Evolutionary conservation across 2,329 filamentous ascomycete species (phyloP).

Genomic region (Mollisia scopiformis): DNA sequence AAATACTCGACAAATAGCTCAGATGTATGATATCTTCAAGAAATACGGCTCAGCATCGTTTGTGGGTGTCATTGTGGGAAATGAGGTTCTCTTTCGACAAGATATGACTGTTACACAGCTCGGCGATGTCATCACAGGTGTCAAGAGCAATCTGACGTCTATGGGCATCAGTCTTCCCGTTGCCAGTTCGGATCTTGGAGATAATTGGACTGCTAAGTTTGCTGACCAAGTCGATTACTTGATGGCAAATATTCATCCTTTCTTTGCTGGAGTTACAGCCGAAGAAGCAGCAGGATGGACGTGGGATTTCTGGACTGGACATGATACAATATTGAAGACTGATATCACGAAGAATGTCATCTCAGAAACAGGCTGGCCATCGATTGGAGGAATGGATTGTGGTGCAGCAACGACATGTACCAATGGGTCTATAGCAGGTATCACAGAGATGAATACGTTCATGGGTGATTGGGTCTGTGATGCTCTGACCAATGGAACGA

Average conservation of each 20-base stretch:
- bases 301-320: conserved; percentile 74
- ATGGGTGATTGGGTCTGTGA: conserved; percentile 85
- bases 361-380: conserved; percentile 91
- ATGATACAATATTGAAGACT: conserved; percentile 66
- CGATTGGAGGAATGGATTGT: conserved; percentile 78
- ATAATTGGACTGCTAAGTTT: conserved; percentile 78
- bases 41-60: conserved; percentile 70
- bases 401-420: conserved; percentile 61
- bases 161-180: conserved; percentile 72
- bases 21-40: conserved; percentile 85
- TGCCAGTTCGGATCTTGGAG: conserved; percentile 85
- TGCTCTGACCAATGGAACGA: conserved; percentile 77
- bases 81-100: conserved; percentile 78
- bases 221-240: conserved; percentile 77
- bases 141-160: conserved; percentile 72
- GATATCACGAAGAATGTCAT: conserved; percentile 75
- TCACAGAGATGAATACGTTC: conserved; percentile 82
- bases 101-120: conserved; percentile 70
- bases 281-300: conserved; percentile 78
- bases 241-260: conserved; percentile 97
- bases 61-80: conserved; percentile 80
- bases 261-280: conserved; percentile 81
- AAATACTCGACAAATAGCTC: conserved; percentile 76
- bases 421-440: conserved; percentile 73
- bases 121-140: conserved; percentile 64